Evolutionary conservation across 2,329 filamentous ascomycete genomes (phyloP).

Genomic region (Neonectria punicea): DNA sequence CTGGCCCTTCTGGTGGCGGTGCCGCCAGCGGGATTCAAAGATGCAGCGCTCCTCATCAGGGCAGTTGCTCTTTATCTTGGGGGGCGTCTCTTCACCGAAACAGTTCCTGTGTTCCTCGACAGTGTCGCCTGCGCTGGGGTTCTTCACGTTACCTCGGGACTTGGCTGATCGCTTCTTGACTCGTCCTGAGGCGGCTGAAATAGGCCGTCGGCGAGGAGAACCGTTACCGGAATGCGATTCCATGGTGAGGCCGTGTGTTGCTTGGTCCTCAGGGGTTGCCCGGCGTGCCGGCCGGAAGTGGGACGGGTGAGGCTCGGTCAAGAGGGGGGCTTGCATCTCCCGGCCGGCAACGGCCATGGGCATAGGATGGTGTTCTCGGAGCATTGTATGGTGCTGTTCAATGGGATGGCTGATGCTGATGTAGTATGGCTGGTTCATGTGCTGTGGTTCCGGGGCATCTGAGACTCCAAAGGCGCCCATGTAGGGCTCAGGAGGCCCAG

Average conservation of each 20-base stretch:
- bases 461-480: conserved; percentile 52
- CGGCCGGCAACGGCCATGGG: conserved; percentile 41
- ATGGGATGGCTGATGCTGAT: conserved; percentile 39
- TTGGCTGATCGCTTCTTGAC: conserved; percentile 45
- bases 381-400: conserved; percentile 42
- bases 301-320: conserved; percentile 37
- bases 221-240: conserved; percentile 37
- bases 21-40: conserved; percentile 59
- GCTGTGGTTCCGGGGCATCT: conserved; percentile 41
- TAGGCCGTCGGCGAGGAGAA: conserved; percentile 43
- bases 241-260: conserved; percentile 18
- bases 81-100: conserved; percentile 47
- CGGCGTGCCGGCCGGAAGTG: conserved; percentile 40
- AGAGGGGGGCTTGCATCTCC: conserved; percentile 35
- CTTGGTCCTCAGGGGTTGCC: conserved; percentile 37
- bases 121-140: conserved; percentile 33
- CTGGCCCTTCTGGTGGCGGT: conserved; percentile 61
- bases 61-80: conserved; percentile 56
- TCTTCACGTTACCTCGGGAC: conserved; percentile 26
- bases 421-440: conserved; percentile 45
- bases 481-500: conserved; percentile 50
- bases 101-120: conserved; percentile 50
- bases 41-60: conserved; percentile 61
- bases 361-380: conserved; percentile 36
- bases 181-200: conserved; percentile 34